These are phyloP conservation scores for Calonectria multiphialidica DNA, from an alignment of 2,329 filamentous ascomycete species.

Conservation along the genomic window DNA sequence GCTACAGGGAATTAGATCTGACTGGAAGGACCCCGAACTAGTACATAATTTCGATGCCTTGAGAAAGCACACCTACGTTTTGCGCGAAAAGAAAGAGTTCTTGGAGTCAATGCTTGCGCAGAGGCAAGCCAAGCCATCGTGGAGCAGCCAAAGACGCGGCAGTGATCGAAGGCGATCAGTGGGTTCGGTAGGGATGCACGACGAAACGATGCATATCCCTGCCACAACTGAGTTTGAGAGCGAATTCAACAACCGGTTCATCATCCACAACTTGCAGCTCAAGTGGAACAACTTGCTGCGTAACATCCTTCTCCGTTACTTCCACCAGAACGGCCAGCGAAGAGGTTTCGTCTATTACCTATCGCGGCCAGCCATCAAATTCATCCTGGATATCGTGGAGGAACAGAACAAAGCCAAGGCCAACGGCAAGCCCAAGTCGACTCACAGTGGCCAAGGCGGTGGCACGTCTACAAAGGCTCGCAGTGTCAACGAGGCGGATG, in stretches of 20 bases:
- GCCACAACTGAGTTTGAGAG: constrained; percentile 86
- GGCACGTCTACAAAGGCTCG: constrained; percentile 51
- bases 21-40: constrained; percentile 61
- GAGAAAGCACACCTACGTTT: constrained; percentile 64
- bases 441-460: constrained; percentile 42
- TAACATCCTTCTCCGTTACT: constrained; percentile 97
- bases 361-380: constrained; percentile 94
- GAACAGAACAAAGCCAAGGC: constrained; percentile 84
- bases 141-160: constrained; percentile 43
- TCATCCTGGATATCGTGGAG: constrained; percentile 97
- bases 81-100: constrained; percentile 70
- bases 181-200: constrained; percentile 63
- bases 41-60: constrained; percentile 72
- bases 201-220: constrained; percentile 73
- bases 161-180: constrained; percentile 49
- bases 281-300: constrained; percentile 98
- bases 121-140: constrained; percentile 54
- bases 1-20: constrained; percentile 69
- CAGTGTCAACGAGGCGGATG: constrained; percentile 66
- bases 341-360: constrained; percentile 98
- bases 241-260: constrained; percentile 98
- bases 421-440: constrained; percentile 46
- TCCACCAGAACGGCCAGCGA: constrained; percentile 95
- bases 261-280: constrained; percentile 95
- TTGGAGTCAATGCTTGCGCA: constrained; percentile 69